Conservation (phyloP, 2,329 filamentous ascomycete genomes). For the Ophiocordyceps camponoti-leonardi region DNA sequence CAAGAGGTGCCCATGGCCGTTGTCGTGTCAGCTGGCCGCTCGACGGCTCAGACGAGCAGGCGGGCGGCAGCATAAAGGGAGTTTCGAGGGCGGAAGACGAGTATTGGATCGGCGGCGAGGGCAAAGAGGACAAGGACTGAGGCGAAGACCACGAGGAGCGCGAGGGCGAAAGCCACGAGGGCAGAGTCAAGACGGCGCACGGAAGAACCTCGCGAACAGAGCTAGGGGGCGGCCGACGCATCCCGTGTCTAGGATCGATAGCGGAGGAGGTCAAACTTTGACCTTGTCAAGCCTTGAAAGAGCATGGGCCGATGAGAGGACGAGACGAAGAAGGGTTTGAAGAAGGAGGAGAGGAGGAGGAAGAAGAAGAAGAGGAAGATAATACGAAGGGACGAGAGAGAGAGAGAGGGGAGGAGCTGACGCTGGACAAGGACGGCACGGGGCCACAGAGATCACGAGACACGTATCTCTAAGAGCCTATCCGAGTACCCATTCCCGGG, state of each 20-base stretch:
- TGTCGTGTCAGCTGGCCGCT: conserved; percentile 1
- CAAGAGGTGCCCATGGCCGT: conserved; percentile 28
- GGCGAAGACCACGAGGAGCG: too few species aligned
- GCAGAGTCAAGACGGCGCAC: neutral
- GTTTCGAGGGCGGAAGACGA: neutral
- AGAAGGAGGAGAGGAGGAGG: neutral
- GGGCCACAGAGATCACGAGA: neutral
- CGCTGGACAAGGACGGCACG: neutral
- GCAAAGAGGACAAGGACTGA: neutral
- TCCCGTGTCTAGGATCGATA: neutral
- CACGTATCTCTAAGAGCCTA: neutral
- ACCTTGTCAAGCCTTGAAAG: neutral
- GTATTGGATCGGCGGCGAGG: neutral
- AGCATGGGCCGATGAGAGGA: neutral
- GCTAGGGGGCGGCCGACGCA: neutral
- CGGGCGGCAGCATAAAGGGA: conserved; percentile 2
- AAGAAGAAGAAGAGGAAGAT: neutral
- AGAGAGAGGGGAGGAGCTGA: neutral
- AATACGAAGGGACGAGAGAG: too few species aligned
- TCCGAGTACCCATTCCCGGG: neutral
- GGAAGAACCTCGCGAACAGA: neutral
- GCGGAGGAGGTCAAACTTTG: neutral
- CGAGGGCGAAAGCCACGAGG: neutral
- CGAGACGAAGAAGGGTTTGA: neutral
- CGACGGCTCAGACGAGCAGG: neutral